Conservation (phyloP, 345 rosid genomes). For the Capsella bursapastoris region DNA sequence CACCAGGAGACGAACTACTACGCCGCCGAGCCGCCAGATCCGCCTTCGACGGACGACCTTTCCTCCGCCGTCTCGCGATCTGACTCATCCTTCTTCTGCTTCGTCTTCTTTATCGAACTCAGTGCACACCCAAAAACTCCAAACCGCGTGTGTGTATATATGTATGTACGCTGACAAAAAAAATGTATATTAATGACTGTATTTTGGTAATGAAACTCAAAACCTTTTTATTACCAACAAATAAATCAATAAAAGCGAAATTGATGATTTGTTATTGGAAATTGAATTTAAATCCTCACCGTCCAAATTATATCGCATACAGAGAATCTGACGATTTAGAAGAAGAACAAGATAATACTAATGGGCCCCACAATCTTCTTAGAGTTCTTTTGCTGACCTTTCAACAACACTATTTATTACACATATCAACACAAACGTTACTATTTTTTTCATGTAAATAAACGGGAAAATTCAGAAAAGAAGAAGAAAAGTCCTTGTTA, state of each 20-base stretch:
- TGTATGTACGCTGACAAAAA: no score
- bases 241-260: no score
- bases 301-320: neutral
- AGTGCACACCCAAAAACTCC: slow-evolving; percentile 11
- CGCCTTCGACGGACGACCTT: slow-evolving; percentile 94
- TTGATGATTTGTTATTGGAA: neutral
- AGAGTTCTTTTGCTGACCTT: neutral
- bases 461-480: no score
- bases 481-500: no score
- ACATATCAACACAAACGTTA: no score
- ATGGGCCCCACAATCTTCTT: slow-evolving; percentile 4
- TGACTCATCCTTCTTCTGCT: slow-evolving; percentile 63
- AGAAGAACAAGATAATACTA: neutral
- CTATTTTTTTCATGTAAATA: no score
- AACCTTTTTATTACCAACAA: no score
- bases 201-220: no score
- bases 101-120: slow-evolving; percentile 40
- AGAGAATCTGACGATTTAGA: slow-evolving; percentile 12
- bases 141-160: no score
- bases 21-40: slow-evolving; percentile 80
- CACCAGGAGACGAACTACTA: slow-evolving; percentile 38
- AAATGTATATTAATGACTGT: no score
- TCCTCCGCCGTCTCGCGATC: slow-evolving; percentile 93
- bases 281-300: neutral
- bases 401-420: neutral